A percentile compares a stretch with the other conserved stretches of the same genome.
Conservation (phyloP, 192 early-diverging fungal species). For the Pilaira anomala region DNA sequence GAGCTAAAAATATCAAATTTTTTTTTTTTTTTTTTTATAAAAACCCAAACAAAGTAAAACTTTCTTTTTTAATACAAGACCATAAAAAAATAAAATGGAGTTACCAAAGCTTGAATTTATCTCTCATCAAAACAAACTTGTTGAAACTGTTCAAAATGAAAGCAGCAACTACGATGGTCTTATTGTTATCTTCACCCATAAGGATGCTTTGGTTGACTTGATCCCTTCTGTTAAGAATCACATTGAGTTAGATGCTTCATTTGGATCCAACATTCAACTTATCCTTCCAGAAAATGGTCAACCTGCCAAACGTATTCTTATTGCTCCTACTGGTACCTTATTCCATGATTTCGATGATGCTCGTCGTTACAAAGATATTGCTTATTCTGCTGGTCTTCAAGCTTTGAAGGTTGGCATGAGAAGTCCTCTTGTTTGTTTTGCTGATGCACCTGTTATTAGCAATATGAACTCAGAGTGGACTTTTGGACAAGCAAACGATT, state of each 20-base stretch:
- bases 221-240: constrained; percentile 18
- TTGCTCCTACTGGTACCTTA: constrained; percentile 75
- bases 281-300: constrained; percentile 34
- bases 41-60: too few relatives aligned
- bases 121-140: background rate
- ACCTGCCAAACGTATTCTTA: constrained; percentile 63
- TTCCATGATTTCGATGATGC: constrained; percentile 79
- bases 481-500: constrained; percentile 47
- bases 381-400: constrained; percentile 61
- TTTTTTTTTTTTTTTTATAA: too few relatives aligned
- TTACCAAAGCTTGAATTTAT: constrained; percentile 10
- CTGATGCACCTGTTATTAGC: constrained; percentile 44
- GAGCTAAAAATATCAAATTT: too few relatives aligned
- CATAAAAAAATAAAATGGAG: background rate
- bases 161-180: constrained; percentile 29
- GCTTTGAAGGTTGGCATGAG: constrained; percentile 63
- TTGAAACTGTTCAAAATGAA: background rate
- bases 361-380: constrained; percentile 64
- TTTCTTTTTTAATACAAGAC: background rate
- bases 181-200: constrained; percentile 33
- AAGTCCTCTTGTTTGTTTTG: constrained; percentile 60
- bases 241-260: constrained; percentile 37
- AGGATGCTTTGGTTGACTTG: constrained; percentile 13
- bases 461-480: constrained; percentile 14
- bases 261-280: constrained; percentile 37